Percentiles rank a stretch among this genome's conserved stretches.
Conservation (phyloP, 1,284 basidiomycete genomes). For the Malassezia equina region DNA sequence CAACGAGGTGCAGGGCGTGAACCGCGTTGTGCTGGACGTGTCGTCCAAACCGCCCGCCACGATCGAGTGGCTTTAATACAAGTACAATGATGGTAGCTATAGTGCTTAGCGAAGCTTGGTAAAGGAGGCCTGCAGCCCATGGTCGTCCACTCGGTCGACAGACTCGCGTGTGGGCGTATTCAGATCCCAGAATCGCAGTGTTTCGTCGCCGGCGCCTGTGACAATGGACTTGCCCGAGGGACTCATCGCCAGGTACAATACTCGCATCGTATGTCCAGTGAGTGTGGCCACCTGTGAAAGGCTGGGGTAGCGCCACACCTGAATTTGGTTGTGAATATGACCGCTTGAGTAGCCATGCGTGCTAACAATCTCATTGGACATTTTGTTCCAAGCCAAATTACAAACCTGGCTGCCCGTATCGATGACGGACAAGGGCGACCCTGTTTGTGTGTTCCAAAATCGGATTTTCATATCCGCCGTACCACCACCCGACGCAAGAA, state of each 20-base stretch:
- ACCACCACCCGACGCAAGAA: slow-evolving; percentile 91
- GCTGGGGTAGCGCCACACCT: slow-evolving; percentile 92
- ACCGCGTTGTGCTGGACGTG: slow-evolving; percentile 59
- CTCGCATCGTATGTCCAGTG: slow-evolving; percentile 75
- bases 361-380: slow-evolving; percentile 90
- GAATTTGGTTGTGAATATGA: slow-evolving; percentile 90
- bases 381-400: slow-evolving; percentile 86
- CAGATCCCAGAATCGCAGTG: slow-evolving; percentile 70
- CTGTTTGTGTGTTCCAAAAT: slow-evolving; percentile 90
- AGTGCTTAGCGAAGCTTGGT: slow-evolving; percentile 34
- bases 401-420: slow-evolving; percentile 58
- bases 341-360: slow-evolving; percentile 94
- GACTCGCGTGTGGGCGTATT: slow-evolving; percentile 31
- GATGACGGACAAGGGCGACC: slow-evolving; percentile 58
- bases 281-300: slow-evolving; percentile 65
- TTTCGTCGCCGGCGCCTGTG: slow-evolving; percentile 95
- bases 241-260: slow-evolving; percentile 91
- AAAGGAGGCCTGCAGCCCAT: slow-evolving; percentile 35
- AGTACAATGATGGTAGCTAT: slow-evolving; percentile 6
- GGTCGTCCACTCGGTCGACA: slow-evolving; percentile 26
- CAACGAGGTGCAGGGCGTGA: slow-evolving; percentile 84
- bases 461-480: slow-evolving; percentile 92
- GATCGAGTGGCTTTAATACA: slow-evolving; percentile 49
- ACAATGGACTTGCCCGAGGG: slow-evolving; percentile 95
- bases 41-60: slow-evolving; percentile 90